A percentile compares a stretch with the other conserved stretches of the same genome.
Conservation (phyloP, 208 protist species). For the Polymyxa betae region DNA sequence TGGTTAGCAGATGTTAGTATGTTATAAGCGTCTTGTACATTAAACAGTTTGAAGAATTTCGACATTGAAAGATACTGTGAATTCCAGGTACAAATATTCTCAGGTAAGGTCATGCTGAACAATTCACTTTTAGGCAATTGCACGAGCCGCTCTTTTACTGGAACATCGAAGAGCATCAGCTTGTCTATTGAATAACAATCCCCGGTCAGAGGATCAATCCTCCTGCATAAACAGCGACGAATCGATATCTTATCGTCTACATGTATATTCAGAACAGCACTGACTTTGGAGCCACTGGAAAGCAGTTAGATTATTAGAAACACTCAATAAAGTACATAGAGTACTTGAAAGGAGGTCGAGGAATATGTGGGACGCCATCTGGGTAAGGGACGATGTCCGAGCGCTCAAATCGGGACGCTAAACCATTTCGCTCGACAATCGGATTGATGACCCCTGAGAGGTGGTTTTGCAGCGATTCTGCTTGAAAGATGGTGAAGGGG, state of each 20-base stretch:
- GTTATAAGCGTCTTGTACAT: no score
- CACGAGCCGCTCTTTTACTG: slow-evolving; percentile 4
- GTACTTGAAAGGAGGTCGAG: not conserved
- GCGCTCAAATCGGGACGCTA: not conserved
- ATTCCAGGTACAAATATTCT: not conserved
- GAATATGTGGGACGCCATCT: not conserved
- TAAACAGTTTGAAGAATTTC: no score
- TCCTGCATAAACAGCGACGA: not conserved
- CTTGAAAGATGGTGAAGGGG: not conserved
- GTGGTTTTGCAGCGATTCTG: not conserved
- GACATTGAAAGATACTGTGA: no score
- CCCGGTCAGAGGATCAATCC: slow-evolving; percentile 24
- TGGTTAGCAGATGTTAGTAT: no score
- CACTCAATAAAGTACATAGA: no score
- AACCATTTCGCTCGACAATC: not conserved
- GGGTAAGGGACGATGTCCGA: slow-evolving; percentile 19
- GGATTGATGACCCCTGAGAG: not conserved
- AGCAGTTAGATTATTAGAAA: no score
- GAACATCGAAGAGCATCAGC: not conserved
- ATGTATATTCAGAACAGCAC: not conserved
- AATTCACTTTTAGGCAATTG: not conserved
- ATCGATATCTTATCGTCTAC: not conserved
- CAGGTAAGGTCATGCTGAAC: not conserved
- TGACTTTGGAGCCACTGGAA: not conserved
- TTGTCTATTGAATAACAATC: not conserved